Base-by-base conservation (phyloP, 1,284 basidiomycete species). In the Psilocybe mexicana region DNA sequence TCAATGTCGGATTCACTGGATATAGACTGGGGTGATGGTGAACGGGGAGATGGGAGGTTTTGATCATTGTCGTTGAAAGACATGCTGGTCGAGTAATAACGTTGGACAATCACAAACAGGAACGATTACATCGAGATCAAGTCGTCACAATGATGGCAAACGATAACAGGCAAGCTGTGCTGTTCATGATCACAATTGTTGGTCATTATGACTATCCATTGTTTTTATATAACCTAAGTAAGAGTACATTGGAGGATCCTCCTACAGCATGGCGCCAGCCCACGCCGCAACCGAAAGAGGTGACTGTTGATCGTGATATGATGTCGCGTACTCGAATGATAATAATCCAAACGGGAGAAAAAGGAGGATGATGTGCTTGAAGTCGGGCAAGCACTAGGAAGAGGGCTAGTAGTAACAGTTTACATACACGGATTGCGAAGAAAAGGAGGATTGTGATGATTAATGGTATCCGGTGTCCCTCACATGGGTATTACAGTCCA, bases 1-100 rank as follows among this genome's bases (percentile, higher is more conserved):
- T 68, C 67, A 11, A 40, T 43, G 40, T 67, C 63, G 14, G 65
- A 61, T 52, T 64, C 67, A 43, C 66, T 64, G 52, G 52, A 50
- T 24, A 46, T 18, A 38, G n/a, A 49, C 10, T 43, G 57, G 12
- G 57, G 55, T 10, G 53, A 45, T 48, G 59, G 44, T 51, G 63
- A 58, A 14, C 49, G 51, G 43, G 62, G 52, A 18, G 58, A 56
- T 28, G 55, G 57, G 55, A 60, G 53, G 36, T 2, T 57, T 43
- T 55, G 55, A 43, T 54, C 38, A 18, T 18, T 18, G 18, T 18
- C 18, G 18, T 18, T 18, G 18, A 18, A 18, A 30, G 60, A 61
- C 62, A 61, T 66, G 12, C 14, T 42, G 42, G 26, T 52, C 44
- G 8, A 8, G 18, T 51, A 43, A 26, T 8, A 33, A 33, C 5